These are phyloP conservation scores for sorghum (Sorghum bicolor) DNA, from an alignment of 176 grass and related monocot genomes.

Conservation along the genomic window DNA sequence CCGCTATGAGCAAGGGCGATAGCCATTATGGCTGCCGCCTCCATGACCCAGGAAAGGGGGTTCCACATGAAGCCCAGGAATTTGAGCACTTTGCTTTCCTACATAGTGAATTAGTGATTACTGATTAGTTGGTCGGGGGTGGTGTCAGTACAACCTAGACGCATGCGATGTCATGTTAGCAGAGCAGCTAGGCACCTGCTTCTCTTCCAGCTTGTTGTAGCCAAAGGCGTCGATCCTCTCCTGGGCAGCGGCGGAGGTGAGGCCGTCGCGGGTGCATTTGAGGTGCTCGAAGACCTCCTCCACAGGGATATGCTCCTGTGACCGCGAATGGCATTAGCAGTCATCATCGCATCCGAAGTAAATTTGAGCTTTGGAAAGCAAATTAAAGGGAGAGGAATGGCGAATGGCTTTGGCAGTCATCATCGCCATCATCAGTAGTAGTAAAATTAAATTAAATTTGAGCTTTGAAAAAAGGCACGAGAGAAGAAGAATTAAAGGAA, in stretches of 20 bases:
- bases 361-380: background rate
- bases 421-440: too few species aligned
- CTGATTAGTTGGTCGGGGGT: background rate
- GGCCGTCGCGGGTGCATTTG: constrained; percentile 54
- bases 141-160: background rate
- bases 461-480: background rate
- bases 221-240: constrained; percentile 48
- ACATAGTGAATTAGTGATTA: background rate
- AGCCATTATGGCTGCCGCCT: constrained; percentile 65
- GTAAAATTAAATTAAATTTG: background rate
- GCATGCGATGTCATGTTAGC: background rate
- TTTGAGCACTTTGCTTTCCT: constrained; percentile 82
- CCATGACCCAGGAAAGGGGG: constrained; percentile 80
- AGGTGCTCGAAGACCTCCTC: constrained; percentile 59
- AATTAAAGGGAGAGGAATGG: background rate
- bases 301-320: constrained; percentile 52
- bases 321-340: background rate
- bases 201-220: constrained; percentile 70
- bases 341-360: background rate
- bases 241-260: constrained; percentile 38
- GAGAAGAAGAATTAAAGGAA: background rate
- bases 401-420: background rate
- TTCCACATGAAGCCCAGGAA: constrained; percentile 86
- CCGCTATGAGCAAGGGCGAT: constrained; percentile 64
- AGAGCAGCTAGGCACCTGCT: constrained; percentile 30